phyloP scores from a whole-genome alignment of 352 stramenopile genomes.

The Globisporangium splendens region DNA sequence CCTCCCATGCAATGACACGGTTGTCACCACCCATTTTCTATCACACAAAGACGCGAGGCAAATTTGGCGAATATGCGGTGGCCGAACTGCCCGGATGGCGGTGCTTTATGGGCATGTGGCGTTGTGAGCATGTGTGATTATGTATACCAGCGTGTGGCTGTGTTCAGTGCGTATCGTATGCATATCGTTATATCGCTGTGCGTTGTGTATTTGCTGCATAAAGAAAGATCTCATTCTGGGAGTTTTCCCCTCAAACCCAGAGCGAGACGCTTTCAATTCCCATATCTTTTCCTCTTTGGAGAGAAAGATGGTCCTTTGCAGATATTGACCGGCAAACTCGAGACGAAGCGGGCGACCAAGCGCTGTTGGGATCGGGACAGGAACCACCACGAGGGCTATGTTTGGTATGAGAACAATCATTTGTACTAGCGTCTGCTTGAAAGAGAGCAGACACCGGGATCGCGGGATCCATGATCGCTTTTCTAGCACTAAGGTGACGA shows the following conservation, averaged over 20 bases:
- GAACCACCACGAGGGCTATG: constrained; percentile 7
- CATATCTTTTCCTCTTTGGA: not conserved
- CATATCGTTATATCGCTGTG: not conserved
- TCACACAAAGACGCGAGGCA: not conserved
- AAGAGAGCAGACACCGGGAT: constrained; percentile 50
- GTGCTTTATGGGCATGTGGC: not conserved
- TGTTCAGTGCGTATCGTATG: not conserved
- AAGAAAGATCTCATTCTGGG: constrained; percentile 10
- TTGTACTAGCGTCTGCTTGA: constrained; percentile 44
- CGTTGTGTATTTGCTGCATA: constrained; percentile 5
- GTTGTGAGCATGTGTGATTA: not conserved
- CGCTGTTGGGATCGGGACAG: not conserved
- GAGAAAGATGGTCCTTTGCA: constrained; percentile 13
- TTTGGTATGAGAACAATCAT: constrained; percentile 2
- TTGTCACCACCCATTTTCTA: not conserved
- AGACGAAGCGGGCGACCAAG: not conserved
- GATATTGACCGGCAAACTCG: constrained; percentile 7
- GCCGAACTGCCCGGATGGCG: not conserved
- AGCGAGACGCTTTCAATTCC: constrained; percentile 1
- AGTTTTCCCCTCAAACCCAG: not conserved
- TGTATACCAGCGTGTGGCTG: not conserved
- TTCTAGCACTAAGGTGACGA: constrained; percentile 56
- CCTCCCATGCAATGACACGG: not conserved
- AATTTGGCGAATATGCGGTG: not conserved
- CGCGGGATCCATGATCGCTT: constrained; percentile 76